Conservation (phyloP, 1,284 basidiomycete genomes). For the Bjerkandera adusta region DNA sequence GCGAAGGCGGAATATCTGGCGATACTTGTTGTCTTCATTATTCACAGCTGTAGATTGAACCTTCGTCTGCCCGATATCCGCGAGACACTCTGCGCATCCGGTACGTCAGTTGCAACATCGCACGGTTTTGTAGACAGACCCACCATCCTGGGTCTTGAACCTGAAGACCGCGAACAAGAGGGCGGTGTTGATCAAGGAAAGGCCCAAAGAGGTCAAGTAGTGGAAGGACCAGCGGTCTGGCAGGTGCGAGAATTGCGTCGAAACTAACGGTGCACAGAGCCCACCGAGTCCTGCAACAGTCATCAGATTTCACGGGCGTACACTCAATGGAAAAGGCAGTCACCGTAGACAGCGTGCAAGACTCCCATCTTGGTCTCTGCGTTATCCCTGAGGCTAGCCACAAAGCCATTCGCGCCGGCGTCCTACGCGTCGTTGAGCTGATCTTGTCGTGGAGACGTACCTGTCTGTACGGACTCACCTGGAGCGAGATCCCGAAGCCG, state of each 20-base stretch:
- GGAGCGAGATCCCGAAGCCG: slow-evolving; percentile 60
- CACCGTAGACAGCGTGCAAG: slow-evolving; percentile 49
- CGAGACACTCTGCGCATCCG: slow-evolving; percentile 27
- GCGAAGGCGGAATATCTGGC: slow-evolving; percentile 36
- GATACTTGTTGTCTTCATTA: slow-evolving; percentile 31
- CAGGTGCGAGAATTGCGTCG: slow-evolving; percentile 59
- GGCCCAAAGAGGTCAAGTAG: slow-evolving; percentile 56
- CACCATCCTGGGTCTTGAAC: slow-evolving; percentile 53
- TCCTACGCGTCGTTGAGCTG: slow-evolving; percentile 30
- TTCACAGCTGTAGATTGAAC: slow-evolving; percentile 18
- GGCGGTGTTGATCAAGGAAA: slow-evolving; percentile 48
- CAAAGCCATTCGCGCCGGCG: slow-evolving; percentile 55
- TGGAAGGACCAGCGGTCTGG: slow-evolving; percentile 61
- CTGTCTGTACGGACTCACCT: slow-evolving; percentile 29
- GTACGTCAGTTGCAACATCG: background rate
- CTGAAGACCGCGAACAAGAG: slow-evolving; percentile 51
- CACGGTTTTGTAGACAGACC: slow-evolving; percentile 7
- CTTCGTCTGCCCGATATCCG: slow-evolving; percentile 29
- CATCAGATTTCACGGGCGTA: background rate
- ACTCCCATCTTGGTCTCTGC: slow-evolving; percentile 58
- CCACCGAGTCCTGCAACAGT: slow-evolving; percentile 54
- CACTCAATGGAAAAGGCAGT: background rate
- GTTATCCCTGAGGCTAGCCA: slow-evolving; percentile 45
- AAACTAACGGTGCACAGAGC: slow-evolving; percentile 54
- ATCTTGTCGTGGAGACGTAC: background rate